A percentile compares a stretch with the other conserved stretches of the same genome.
These are phyloP conservation scores for Blastobotrys indianensis DNA, from an alignment of 1,139 yeast genomes.

Conservation along the genomic window DNA sequence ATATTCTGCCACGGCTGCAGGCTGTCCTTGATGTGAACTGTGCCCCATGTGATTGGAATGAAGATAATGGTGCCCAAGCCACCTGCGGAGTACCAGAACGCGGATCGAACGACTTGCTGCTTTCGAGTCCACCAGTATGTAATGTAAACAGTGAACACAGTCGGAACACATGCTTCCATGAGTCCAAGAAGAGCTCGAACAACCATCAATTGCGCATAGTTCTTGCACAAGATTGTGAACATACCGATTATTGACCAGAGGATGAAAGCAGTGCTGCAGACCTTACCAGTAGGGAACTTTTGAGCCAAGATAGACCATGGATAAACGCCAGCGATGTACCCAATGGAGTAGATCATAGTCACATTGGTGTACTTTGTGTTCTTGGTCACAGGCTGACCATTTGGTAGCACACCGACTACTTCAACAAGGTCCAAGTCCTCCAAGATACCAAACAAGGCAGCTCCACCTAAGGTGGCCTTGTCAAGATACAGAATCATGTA, in stretches of 20 bases:
- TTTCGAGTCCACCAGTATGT: conserved; percentile 16
- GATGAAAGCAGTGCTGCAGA: conserved; percentile 5
- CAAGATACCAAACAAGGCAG: conserved; percentile 10
- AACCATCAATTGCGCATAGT: conserved; percentile 13
- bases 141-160: conserved; percentile 14
- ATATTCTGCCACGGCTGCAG: conserved; percentile 14
- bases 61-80: conserved; percentile 7
- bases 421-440: conserved; percentile 6
- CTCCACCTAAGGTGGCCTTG: conserved; percentile 27
- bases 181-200: conserved; percentile 15
- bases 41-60: conserved; percentile 7
- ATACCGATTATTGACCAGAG: conserved; percentile 13
- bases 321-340: conserved; percentile 40
- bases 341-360: conserved; percentile 42
- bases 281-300: conserved; percentile 45
- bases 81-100: conserved; percentile 9
- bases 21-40: conserved; percentile 10
- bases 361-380: conserved; percentile 44
- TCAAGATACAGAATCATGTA: conserved; percentile 25
- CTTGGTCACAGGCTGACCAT: conserved; percentile 29
- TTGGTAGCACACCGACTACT: conserved; percentile 30
- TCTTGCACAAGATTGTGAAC: conserved; percentile 10
- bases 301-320: conserved; percentile 45
- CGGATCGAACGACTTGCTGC: conserved; percentile 13
- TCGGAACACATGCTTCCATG: conserved; percentile 14